These are phyloP conservation scores for Psilocybe mexicana DNA, from an alignment of 1,284 basidiomycete genomes.

Conservation along the genomic window DNA sequence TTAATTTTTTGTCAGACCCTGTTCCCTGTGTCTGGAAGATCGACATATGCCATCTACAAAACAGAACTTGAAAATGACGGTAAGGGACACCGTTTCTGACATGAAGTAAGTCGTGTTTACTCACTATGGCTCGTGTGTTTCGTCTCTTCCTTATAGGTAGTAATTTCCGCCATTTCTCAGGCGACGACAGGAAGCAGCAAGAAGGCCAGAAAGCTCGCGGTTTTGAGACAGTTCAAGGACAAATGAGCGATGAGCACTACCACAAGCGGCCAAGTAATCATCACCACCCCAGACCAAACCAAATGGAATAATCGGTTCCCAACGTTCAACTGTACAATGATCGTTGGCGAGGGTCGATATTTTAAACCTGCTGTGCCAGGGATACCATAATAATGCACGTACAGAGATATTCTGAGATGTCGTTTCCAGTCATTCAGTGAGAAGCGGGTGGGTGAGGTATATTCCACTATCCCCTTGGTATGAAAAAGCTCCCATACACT, in stretches of 20 bases:
- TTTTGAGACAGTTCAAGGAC: background rate
- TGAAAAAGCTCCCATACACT: background rate
- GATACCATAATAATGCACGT: background rate
- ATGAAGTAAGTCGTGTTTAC: too few species aligned
- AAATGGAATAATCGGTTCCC: background rate
- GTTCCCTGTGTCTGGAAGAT: too few species aligned
- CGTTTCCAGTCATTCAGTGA: background rate
- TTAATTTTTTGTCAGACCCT: too few species aligned
- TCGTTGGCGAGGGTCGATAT: background rate
- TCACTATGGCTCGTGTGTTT: too few species aligned
- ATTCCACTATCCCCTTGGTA: background rate
- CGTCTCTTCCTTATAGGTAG: too few species aligned
- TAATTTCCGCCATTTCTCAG: background rate
- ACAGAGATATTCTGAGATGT: background rate
- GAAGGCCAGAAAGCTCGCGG: background rate
- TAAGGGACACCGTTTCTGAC: too few species aligned
- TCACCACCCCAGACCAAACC: background rate
- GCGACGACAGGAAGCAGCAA: background rate
- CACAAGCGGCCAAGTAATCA: background rate
- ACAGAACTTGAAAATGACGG: too few species aligned
- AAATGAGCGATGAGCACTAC: background rate
- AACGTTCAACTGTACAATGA: background rate
- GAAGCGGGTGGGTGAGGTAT: background rate
- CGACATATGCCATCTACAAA: too few species aligned
- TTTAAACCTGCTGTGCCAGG: background rate